Conservation (phyloP, 2,329 filamentous ascomycete species). For the Cladosporium sp. region DNA sequence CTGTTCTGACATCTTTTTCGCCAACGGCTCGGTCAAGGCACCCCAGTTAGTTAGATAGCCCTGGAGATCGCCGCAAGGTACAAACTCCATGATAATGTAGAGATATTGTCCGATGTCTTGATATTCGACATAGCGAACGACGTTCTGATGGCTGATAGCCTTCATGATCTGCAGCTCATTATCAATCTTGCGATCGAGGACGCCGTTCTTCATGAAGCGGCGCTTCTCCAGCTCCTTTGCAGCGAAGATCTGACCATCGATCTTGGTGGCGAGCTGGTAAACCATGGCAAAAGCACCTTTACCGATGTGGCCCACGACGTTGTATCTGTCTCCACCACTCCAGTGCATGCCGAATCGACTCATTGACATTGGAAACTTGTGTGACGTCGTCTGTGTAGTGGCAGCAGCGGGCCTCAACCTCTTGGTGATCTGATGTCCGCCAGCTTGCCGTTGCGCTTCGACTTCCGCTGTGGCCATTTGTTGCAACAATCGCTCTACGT, state of each 20-base stretch:
- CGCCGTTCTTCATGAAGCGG: conserved; percentile 86
- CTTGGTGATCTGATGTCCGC: background rate
- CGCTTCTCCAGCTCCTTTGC: conserved; percentile 94
- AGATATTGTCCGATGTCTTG: conserved; percentile 75
- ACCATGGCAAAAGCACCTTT: conserved; percentile 95
- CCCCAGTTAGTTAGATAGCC: conserved; percentile 61
- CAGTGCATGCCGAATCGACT: conserved; percentile 62
- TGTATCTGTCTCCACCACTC: conserved; percentile 81
- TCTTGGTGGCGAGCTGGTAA: conserved; percentile 82
- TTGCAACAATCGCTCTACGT: conserved; percentile 3
- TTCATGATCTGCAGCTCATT: conserved; percentile 98
- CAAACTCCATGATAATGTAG: conserved; percentile 96
- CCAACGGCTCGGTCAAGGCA: conserved; percentile 61
- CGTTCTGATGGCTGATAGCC: conserved; percentile 75
- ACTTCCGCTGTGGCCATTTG: conserved; percentile 5
- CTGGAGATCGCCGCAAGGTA: conserved; percentile 77
- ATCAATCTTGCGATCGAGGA: conserved; percentile 85
- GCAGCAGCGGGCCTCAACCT: conserved; percentile 6
- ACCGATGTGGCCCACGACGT: conserved; percentile 74
- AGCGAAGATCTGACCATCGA: conserved; percentile 75
- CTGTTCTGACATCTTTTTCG: conserved; percentile 68
- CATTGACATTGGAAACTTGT: conserved; percentile 18
- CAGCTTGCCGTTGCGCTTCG: conserved; percentile 6
- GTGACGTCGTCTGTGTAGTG: background rate
- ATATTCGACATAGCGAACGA: conserved; percentile 87